Conservation (phyloP, 352 stramenopile genomes). For the Pythium folliculosum region DNA sequence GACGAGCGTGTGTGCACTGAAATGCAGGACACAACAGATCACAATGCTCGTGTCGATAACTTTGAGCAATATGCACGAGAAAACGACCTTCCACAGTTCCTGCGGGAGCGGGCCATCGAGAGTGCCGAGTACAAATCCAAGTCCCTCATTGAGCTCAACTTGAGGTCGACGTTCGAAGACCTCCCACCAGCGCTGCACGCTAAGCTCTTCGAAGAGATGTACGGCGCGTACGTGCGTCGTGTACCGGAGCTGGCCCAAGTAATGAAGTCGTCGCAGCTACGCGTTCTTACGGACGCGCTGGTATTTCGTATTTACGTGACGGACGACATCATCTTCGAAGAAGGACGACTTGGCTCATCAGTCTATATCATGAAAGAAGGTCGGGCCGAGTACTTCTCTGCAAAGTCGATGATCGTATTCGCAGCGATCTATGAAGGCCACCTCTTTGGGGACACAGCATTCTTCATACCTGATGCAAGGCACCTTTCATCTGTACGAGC, state of each 20-base stretch:
- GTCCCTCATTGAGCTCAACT: slow-evolving; percentile 45
- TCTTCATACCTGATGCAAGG: slow-evolving; percentile 46
- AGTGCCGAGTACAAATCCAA: slow-evolving; percentile 58
- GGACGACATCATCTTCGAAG: slow-evolving; percentile 60
- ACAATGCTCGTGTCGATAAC: slow-evolving; percentile 48
- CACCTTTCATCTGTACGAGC: slow-evolving; percentile 46
- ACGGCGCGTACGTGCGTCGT: slow-evolving; percentile 34
- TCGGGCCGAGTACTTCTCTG: slow-evolving; percentile 43
- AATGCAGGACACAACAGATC: slow-evolving; percentile 39
- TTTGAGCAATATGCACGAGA: slow-evolving; percentile 67
- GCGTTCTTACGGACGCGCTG: slow-evolving; percentile 49
- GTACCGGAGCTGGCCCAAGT: slow-evolving; percentile 38
- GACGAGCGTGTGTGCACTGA: too few relatives aligned
- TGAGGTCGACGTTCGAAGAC: slow-evolving; percentile 42
- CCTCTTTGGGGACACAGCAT: slow-evolving; percentile 64
- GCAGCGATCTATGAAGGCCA: slow-evolving; percentile 28
- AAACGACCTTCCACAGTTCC: slow-evolving; percentile 39
- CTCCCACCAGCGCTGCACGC: slow-evolving; percentile 39
- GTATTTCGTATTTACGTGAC: slow-evolving; percentile 59
- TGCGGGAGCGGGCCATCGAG: slow-evolving; percentile 57
- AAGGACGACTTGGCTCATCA: slow-evolving; percentile 39
- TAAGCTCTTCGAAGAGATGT: slow-evolving; percentile 59
- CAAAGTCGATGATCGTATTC: slow-evolving; percentile 42
- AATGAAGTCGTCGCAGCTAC: slow-evolving; percentile 26
- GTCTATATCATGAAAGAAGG: slow-evolving; percentile 61